These are phyloP conservation scores for Verticillium klebahnii DNA, from an alignment of 2,329 filamentous ascomycete genomes.

Conservation along the genomic window DNA sequence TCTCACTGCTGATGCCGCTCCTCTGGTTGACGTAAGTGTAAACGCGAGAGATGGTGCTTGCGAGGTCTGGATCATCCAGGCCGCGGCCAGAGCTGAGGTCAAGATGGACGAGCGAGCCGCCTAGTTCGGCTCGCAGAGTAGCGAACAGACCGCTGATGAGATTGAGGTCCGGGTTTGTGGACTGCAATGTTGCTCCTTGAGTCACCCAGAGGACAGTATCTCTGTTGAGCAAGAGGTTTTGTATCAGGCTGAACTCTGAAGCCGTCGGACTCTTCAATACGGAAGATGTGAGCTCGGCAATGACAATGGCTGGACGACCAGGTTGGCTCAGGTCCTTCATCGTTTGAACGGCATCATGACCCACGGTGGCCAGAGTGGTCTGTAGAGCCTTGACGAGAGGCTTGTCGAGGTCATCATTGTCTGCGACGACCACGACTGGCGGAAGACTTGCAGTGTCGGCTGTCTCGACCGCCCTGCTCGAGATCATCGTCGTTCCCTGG, in stretches of 20 bases:
- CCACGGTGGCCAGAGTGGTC: neutral
- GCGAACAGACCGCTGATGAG: constrained; percentile 10
- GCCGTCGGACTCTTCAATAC: constrained; percentile 14
- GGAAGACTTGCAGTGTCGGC: too few relatives aligned
- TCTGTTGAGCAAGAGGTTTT: constrained; percentile 15
- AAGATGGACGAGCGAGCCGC: neutral
- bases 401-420: neutral
- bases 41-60: neutral
- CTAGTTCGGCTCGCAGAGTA: constrained; percentile 12
- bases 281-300: constrained; percentile 16
- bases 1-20: neutral
- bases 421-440: neutral
- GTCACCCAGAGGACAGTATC: constrained; percentile 9
- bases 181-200: constrained; percentile 3
- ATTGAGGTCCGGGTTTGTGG: constrained; percentile 10
- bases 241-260: constrained; percentile 12
- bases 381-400: neutral
- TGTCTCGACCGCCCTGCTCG: neutral
- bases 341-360: neutral
- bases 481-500: constrained; percentile 9
- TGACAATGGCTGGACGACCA: constrained; percentile 11
- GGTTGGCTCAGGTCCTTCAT: constrained; percentile 6
- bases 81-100: constrained; percentile 1
- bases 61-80: neutral
- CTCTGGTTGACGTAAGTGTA: too few relatives aligned